Conservation (phyloP, 2,329 filamentous ascomycete genomes). For the Spiromastix sp. region DNA sequence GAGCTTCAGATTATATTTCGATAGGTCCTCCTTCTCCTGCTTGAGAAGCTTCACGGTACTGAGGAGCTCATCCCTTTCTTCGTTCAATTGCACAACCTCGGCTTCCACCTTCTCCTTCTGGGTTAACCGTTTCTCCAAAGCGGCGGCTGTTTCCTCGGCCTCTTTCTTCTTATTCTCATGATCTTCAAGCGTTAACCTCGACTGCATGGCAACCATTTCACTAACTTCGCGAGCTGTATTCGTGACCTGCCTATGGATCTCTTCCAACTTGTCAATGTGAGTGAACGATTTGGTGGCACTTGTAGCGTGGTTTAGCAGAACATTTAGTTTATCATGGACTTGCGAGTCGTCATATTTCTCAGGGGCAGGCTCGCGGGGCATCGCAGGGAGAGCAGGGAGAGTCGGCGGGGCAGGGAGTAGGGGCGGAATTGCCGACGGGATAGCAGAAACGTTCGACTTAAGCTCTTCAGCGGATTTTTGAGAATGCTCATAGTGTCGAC, state of each 20-base stretch:
- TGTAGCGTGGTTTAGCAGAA: constrained; percentile 36
- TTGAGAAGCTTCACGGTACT: constrained; percentile 41
- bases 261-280: constrained; percentile 72
- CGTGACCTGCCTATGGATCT: constrained; percentile 80
- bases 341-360: constrained; percentile 49
- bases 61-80: constrained; percentile 54
- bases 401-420: constrained; percentile 43
- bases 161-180: constrained; percentile 69
- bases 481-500: constrained; percentile 80
- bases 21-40: constrained; percentile 54
- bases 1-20: constrained; percentile 66
- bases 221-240: constrained; percentile 75
- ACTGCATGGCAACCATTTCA: constrained; percentile 68
- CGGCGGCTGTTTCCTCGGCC: constrained; percentile 66
- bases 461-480: constrained; percentile 56
- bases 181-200: constrained; percentile 62
- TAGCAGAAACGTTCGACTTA: constrained; percentile 43
- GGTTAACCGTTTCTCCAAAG: constrained; percentile 64
- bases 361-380: constrained; percentile 19
- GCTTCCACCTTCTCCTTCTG: constrained; percentile 55
- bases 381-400: constrained; percentile 15
- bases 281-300: constrained; percentile 58
- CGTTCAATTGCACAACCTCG: constrained; percentile 39
- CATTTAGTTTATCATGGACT: constrained; percentile 50
- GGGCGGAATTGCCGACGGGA: constrained; percentile 43